Percentiles rank a stretch among this genome's conserved stretches.
phyloP scores from a whole-genome alignment of 441 rosid genomes.

The Corymbia calophylla region DNA sequence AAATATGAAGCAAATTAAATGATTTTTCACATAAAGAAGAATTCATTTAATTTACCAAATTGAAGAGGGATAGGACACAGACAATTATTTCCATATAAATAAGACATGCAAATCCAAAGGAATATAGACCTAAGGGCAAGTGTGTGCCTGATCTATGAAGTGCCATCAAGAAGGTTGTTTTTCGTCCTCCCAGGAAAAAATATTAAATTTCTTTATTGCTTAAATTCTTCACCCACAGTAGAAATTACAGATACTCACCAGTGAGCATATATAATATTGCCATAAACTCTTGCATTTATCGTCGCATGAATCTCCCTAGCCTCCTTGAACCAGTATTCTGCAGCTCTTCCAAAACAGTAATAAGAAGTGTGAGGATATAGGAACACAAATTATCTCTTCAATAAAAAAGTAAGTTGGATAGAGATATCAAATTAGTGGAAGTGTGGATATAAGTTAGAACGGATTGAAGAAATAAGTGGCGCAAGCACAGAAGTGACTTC shows the following conservation, averaged over 20 bases:
- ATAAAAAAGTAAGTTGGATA: not conserved
- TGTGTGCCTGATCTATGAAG: not conserved
- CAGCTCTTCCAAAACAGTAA: conserved; percentile 74
- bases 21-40: not conserved
- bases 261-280: conserved; percentile 81
- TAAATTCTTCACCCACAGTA: not conserved
- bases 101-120: not conserved
- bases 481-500: not conserved
- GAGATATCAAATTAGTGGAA: not conserved
- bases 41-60: not conserved
- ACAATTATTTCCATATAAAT: not conserved
- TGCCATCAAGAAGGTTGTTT: not conserved
- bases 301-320: conserved; percentile 53
- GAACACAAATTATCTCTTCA: not conserved
- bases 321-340: conserved; percentile 86
- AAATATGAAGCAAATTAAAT: not conserved
- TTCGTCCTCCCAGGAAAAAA: not conserved
- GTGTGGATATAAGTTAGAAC: not conserved
- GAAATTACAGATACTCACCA: conserved; percentile 40
- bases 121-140: not conserved
- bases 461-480: not conserved
- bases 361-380: conserved; percentile 30
- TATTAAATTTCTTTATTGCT: not conserved
- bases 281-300: conserved; percentile 75
- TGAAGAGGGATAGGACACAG: not conserved